Percentiles rank a stretch among this genome's conserved stretches.
phyloP scores from a whole-genome alignment of 1,284 basidiomycete genomes.

The Irpex rosettiformis region DNA sequence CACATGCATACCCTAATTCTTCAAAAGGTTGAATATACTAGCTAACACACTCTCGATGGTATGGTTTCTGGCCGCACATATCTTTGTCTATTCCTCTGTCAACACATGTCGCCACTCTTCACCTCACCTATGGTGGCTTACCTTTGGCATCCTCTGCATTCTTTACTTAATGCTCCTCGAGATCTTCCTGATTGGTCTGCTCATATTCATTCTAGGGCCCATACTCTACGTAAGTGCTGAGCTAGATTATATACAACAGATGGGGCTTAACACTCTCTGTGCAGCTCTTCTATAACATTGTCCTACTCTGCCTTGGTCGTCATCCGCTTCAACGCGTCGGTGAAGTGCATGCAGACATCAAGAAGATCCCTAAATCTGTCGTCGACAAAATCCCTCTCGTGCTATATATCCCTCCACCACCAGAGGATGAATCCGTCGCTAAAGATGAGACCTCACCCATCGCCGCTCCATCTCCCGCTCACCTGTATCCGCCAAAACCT shows the following conservation, averaged over 20 bases:
- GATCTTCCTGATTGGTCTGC: slow-evolving; percentile 64
- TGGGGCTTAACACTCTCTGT: not conserved
- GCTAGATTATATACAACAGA: no score
- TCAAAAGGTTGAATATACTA: slow-evolving; percentile 56
- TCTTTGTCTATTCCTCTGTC: slow-evolving; percentile 70
- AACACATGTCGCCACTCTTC: slow-evolving; percentile 65
- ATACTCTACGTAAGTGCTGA: slow-evolving; percentile 65
- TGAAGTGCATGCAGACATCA: slow-evolving; percentile 71
- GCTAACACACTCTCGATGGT: slow-evolving; percentile 65
- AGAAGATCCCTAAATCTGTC: slow-evolving; percentile 61
- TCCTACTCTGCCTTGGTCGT: slow-evolving; percentile 71
- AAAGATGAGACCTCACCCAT: slow-evolving; percentile 17
- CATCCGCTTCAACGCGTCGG: slow-evolving; percentile 70
- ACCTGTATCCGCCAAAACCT: slow-evolving; percentile 56
- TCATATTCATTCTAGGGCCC: slow-evolving; percentile 74
- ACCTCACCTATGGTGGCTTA: slow-evolving; percentile 81
- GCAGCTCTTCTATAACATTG: slow-evolving; percentile 71
- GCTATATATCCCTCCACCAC: slow-evolving; percentile 76
- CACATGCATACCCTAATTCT: not conserved
- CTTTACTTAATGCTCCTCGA: slow-evolving; percentile 75
- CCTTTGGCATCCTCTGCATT: slow-evolving; percentile 73
- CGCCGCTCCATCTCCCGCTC: slow-evolving; percentile 39
- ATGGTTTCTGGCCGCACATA: slow-evolving; percentile 78
- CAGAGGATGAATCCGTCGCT: slow-evolving; percentile 37
- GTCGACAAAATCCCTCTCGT: slow-evolving; percentile 79